phyloP scores from a whole-genome alignment of 768 basidiomycete species.

The Boletus vinaceobasis region DNA sequence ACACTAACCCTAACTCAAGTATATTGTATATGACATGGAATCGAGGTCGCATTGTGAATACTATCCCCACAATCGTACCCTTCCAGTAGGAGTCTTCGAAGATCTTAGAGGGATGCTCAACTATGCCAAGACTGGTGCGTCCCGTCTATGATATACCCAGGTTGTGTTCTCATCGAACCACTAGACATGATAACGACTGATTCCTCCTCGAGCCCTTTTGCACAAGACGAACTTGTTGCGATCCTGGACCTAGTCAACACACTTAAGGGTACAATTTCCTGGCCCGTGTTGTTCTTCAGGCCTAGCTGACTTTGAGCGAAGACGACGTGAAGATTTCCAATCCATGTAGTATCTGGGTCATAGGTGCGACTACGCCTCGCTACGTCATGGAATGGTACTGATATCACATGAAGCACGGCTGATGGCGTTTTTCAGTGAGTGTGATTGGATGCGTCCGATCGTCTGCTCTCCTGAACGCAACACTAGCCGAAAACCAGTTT shows the following conservation, averaged over 20 bases:
- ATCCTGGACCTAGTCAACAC: conserved; percentile 14
- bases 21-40: not conserved
- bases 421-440: conserved; percentile 13
- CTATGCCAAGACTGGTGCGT: conserved; percentile 12
- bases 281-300: not conserved
- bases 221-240: conserved; percentile 12
- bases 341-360: conserved; percentile 8
- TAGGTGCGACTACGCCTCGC: conserved; percentile 3
- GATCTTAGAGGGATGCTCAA: conserved; percentile 16
- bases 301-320: not conserved
- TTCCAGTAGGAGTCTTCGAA: conserved; percentile 5
- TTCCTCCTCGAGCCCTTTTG: conserved; percentile 17
- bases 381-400: not conserved
- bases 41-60: conserved; percentile 19
- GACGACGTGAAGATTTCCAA: not conserved
- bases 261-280: conserved; percentile 2
- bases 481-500: conserved; percentile 13
- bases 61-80: conserved; percentile 7
- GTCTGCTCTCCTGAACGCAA: not conserved
- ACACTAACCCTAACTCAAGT: not conserved
- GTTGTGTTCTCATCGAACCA: not conserved
- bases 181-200: conserved; percentile 16
- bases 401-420: conserved; percentile 9
- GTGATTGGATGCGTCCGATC: not conserved
- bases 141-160: not conserved